Conservation (phyloP, 805 yeast genomes). For the Starmerella scarabaei region DNA sequence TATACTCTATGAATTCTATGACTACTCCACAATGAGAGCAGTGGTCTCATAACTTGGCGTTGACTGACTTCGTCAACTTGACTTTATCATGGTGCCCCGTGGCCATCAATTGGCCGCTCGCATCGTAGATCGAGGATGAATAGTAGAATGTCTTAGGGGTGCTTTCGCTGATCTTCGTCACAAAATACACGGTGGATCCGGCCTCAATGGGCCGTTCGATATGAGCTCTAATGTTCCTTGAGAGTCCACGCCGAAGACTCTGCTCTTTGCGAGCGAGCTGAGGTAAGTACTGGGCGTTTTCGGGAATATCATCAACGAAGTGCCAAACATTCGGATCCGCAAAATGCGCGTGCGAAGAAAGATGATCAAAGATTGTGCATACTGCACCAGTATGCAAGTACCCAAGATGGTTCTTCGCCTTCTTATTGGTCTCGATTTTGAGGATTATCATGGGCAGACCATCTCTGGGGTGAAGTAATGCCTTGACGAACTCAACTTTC, state of each 20-base stretch:
- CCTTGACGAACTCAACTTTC: too few species aligned
- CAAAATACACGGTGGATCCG: conserved; percentile 10
- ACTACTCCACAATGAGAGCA: too few species aligned
- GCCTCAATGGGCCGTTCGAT: conserved; percentile 9
- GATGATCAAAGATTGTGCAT: conserved; percentile 10
- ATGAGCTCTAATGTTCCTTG: conserved; percentile 15
- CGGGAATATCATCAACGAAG: conserved; percentile 5
- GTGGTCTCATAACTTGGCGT: conserved; percentile 12
- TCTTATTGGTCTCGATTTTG: conserved; percentile 1
- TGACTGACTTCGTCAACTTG: conserved; percentile 12
- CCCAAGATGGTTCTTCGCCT: conserved; percentile 3
- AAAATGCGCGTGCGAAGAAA: conserved; percentile 8
- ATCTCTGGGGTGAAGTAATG: conserved; percentile 9
- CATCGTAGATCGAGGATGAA: conserved; percentile 5
- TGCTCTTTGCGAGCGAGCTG: not conserved
- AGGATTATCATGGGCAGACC: conserved; percentile 11
- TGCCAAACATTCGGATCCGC: conserved; percentile 11
- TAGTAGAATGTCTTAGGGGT: conserved; percentile 6
- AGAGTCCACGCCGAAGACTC: conserved; percentile 11
- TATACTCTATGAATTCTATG: too few species aligned
- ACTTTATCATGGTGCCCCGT: conserved; percentile 17
- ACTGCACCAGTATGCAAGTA: conserved; percentile 15
- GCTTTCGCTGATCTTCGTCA: conserved; percentile 13
- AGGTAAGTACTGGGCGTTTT: not conserved
- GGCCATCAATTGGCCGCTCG: conserved; percentile 9